Evolutionary conservation across 2,329 filamentous ascomycete genomes (phyloP).

Genomic region (Aureobasidium sp.): DNA sequence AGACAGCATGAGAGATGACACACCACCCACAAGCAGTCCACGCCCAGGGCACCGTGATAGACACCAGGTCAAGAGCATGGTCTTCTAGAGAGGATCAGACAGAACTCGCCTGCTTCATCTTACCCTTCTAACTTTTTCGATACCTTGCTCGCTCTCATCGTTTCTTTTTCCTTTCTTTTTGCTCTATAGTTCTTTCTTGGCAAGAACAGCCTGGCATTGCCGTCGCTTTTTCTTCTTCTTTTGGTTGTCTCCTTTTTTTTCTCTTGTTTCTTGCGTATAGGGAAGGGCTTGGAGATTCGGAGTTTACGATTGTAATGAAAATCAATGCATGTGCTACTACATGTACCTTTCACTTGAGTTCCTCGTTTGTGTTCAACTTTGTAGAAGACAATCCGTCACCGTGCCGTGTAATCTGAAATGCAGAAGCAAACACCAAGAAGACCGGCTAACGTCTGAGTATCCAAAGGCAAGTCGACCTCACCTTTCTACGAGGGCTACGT

Average conservation of each 20-base stretch:
- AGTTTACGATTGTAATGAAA: conserved; percentile 6
- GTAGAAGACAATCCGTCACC: no score
- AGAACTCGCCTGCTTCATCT: background rate
- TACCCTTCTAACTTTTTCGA: background rate
- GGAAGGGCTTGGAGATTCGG: background rate
- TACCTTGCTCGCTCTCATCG: background rate
- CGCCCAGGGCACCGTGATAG: conserved; percentile 26
- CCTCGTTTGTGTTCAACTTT: background rate
- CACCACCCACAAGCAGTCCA: conserved; percentile 26
- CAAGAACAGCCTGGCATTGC: background rate
- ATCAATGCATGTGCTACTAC: conserved; percentile 5
- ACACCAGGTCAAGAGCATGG: conserved; percentile 34
- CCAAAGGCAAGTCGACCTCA: no score
- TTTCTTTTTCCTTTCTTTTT: background rate
- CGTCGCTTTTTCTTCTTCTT: background rate
- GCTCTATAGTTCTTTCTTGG: background rate
- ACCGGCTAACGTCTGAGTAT: no score
- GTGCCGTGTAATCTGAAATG: no score
- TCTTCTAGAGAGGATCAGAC: conserved; percentile 23
- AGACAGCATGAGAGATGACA: conserved; percentile 22
- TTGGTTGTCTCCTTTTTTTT: background rate
- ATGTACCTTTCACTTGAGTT: background rate
- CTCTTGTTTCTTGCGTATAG: background rate
- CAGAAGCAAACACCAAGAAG: no score
- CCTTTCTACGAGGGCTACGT: no score